These are phyloP conservation scores for Orbilia brochopaga DNA, from an alignment of 2,329 filamentous ascomycete genomes.

Conservation along the genomic window DNA sequence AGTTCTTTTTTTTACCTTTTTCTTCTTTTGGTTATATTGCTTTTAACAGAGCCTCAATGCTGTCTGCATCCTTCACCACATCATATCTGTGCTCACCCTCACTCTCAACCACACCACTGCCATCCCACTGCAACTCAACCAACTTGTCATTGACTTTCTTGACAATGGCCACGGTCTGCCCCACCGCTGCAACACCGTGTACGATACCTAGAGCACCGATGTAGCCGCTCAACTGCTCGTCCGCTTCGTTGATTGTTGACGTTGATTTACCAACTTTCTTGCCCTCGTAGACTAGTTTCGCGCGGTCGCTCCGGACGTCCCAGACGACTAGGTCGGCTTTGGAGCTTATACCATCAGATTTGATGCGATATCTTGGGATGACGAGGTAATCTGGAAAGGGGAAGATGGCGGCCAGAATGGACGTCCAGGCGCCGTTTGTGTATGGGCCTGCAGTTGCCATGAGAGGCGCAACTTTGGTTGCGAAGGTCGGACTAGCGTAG, in stretches of 20 bases:
- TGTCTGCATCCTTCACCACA: constrained; percentile 36
- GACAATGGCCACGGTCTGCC: constrained; percentile 32
- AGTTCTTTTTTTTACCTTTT: neutral
- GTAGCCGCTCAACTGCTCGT: constrained; percentile 41
- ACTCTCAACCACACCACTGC: constrained; percentile 17
- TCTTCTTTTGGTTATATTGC: constrained; percentile 1
- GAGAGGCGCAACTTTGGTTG: constrained; percentile 33
- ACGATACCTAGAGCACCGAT: constrained; percentile 29
- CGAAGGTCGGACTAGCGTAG: constrained; percentile 25
- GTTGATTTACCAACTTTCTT: constrained; percentile 49
- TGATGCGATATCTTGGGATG: constrained; percentile 37
- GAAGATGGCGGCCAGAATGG: constrained; percentile 37
- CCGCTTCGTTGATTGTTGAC: constrained; percentile 40
- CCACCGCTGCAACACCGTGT: constrained; percentile 42
- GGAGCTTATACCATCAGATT: constrained; percentile 6
- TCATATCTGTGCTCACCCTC: constrained; percentile 39
- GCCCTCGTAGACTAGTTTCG: constrained; percentile 44
- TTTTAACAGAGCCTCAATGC: constrained; percentile 39
- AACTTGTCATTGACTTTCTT: constrained; percentile 33
- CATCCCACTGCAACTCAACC: constrained; percentile 43
- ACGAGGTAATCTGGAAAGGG: constrained; percentile 43
- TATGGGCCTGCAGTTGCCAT: constrained; percentile 38
- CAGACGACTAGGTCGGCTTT: constrained; percentile 47
- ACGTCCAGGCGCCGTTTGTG: constrained; percentile 49
- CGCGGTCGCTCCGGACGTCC: constrained; percentile 29